Base-by-base conservation (phyloP, 495 filamentous ascomycete genomes). In the Evansstolkia leycettana region DNA sequence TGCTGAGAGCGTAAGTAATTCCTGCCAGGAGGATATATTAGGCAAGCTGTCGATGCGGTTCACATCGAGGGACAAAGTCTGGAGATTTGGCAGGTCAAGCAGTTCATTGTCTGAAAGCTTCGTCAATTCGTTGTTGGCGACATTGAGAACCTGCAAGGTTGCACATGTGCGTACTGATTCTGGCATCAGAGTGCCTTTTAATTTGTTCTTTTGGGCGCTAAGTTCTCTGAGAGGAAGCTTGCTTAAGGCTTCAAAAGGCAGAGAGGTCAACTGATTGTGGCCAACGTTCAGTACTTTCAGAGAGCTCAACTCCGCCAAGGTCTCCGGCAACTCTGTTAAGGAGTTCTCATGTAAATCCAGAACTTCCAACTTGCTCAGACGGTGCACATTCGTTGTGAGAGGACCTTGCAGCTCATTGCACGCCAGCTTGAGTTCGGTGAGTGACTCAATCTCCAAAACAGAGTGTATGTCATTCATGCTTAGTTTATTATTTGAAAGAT, bases 401-500 rank as follows among this genome's bases (percentile, higher is more conserved):
- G 64, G 47, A 5, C 84, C 87, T 26, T 75, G 59, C 4, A 99
- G 51, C 6, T 68, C 57, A 43, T 96, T 96, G 17, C 84, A 79
- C 10, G 76, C 78, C 2, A 99, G 61, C 45, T 79, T 88, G 6
- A 99, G 63, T 41, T 95, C 87, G 17, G 75, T 68, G 15, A 99
- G 62, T 14, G 69, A 67, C 3, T 52, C 49, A 23, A 94, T 75
- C 47, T 86, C 73, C 18, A 72, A 64, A 11, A 96, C 70, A 17
- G 83, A 58, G n/a, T 80, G 68, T 3, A 95, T 65, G 30, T 72
- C 70, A 31, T 71, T 65, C 54, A 83, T 80, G 1, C 59, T 62
- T 17, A 98, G 70, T 26, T 75, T 70, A 53, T 98, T 98, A 41
- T 82, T 76, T 1, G 88, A 83, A 40, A 99, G 55, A 47, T 95